These are phyloP conservation scores for Talaromyces wortmannii DNA, from an alignment of 495 filamentous ascomycete species.

Conservation along the genomic window DNA sequence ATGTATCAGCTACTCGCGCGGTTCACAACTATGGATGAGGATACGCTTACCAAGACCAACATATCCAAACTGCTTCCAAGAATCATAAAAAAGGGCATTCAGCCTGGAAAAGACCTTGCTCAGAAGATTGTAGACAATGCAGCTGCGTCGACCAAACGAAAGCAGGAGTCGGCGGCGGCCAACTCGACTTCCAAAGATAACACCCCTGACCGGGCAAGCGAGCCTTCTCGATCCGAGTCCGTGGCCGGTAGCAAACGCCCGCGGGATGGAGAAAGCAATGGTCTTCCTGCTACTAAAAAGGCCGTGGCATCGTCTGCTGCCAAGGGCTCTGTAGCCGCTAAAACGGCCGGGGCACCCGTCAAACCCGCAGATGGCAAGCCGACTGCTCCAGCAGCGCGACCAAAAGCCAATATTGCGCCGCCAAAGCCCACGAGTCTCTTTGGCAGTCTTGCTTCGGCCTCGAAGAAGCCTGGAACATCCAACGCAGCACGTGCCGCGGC, in stretches of 20 bases:
- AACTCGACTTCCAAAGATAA: conserved; percentile 18
- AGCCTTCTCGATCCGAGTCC: conserved; percentile 17
- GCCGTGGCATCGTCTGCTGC: conserved; percentile 22
- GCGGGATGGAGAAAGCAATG: conserved; percentile 32
- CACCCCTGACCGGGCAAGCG: conserved; percentile 13
- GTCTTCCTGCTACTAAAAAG: conserved; percentile 31
- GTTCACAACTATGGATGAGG: conserved; percentile 57
- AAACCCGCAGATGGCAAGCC: conserved; percentile 19
- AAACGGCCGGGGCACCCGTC: conserved; percentile 11
- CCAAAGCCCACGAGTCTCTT: conserved; percentile 55
- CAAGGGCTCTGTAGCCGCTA: conserved; percentile 16
- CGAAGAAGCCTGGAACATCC: conserved; percentile 53
- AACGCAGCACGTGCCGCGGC: conserved; percentile 47
- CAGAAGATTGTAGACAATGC: conserved; percentile 54
- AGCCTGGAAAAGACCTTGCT: conserved; percentile 48
- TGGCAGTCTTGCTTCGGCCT: conserved; percentile 50
- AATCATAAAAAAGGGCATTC: conserved; percentile 60
- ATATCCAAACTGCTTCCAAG: conserved; percentile 55
- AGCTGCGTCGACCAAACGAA: conserved; percentile 44
- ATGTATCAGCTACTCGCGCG: conserved; percentile 47
- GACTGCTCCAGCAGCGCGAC: conserved; percentile 22
- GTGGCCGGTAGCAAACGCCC: conserved; percentile 38
- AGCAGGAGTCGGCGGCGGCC: conserved; percentile 27
- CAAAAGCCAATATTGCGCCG: conserved; percentile 41
- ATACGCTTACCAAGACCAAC: conserved; percentile 58